Conservation (phyloP, 352 stramenopile species). For the Globisporangium megalacanthum region DNA sequence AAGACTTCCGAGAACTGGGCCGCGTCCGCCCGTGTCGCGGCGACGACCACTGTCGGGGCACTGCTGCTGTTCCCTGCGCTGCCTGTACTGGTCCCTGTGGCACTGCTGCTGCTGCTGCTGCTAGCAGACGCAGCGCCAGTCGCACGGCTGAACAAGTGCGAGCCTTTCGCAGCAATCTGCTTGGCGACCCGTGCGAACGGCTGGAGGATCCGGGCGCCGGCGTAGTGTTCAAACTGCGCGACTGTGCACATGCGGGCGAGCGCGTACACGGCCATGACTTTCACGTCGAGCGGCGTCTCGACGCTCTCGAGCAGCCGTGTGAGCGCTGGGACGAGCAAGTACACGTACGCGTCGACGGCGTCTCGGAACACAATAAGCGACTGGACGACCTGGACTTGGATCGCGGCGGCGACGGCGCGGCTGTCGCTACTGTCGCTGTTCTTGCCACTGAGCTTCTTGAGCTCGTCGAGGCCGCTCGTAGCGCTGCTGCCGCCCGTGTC, state of each 20-base stretch:
- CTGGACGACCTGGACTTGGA: constrained; percentile 82
- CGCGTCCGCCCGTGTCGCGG: constrained; percentile 57
- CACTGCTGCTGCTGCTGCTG: background rate
- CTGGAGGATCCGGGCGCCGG: constrained; percentile 63
- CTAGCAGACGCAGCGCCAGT: constrained; percentile 15
- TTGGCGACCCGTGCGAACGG: constrained; percentile 64
- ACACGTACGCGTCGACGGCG: constrained; percentile 92
- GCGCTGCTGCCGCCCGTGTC: background rate
- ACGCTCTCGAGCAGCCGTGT: constrained; percentile 91
- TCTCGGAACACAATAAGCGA: constrained; percentile 89
- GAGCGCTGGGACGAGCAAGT: constrained; percentile 91
- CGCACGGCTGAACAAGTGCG: constrained; percentile 63
- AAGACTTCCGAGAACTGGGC: constrained; percentile 70
- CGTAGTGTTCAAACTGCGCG: constrained; percentile 75
- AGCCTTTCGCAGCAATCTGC: constrained; percentile 66
- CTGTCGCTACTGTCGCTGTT: constrained; percentile 10
- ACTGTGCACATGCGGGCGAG: constrained; percentile 60
- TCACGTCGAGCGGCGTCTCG: constrained; percentile 76
- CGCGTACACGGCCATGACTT: constrained; percentile 69
- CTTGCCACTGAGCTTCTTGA: constrained; percentile 18
- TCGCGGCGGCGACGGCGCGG: constrained; percentile 19
- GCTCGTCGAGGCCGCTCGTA: constrained; percentile 12
- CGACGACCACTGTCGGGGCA: constrained; percentile 32
- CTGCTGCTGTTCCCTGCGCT: constrained; percentile 5
- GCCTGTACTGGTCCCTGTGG: too few relatives aligned